phyloP scores from a whole-genome alignment of 2,329 filamentous ascomycete species.

The Phialocephala subalpina region DNA sequence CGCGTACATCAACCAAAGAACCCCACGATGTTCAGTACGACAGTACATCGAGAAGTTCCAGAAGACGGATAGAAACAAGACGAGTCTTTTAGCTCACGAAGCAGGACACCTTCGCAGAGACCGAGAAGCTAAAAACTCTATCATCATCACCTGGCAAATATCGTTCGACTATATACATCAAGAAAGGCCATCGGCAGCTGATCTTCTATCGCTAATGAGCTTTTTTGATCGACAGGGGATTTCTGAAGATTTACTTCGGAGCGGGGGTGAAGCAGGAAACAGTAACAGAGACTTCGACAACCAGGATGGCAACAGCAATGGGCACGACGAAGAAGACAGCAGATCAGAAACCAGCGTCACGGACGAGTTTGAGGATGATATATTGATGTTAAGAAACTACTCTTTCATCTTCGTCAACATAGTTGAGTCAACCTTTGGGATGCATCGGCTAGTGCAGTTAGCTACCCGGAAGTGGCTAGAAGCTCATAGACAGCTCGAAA shows the following conservation, averaged over 20 bases:
- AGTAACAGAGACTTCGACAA: neutral
- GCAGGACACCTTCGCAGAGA: too few species aligned
- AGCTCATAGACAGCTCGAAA: neutral
- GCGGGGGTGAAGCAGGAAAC: constrained; percentile 7
- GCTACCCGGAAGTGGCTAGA: constrained; percentile 2
- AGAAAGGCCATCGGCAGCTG: too few species aligned
- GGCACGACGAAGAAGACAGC: constrained; percentile 22
- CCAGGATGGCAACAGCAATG: neutral
- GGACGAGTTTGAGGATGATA: constrained; percentile 10
- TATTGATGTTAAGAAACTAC: neutral
- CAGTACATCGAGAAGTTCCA: too few species aligned
- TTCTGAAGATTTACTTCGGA: constrained; percentile 41
- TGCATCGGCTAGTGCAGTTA: constrained; percentile 8
- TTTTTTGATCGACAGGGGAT: constrained; percentile 53
- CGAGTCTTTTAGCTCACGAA: too few species aligned
- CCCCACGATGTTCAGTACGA: too few species aligned
- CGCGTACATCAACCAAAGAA: too few species aligned
- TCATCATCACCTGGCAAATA: too few species aligned
- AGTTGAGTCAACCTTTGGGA: neutral
- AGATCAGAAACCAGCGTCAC: constrained; percentile 16
- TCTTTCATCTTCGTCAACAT: neutral
- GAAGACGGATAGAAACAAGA: too few species aligned
- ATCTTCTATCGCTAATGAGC: constrained; percentile 56
- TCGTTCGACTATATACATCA: too few species aligned
- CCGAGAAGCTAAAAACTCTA: too few species aligned